These are phyloP conservation scores for Irpex rosettiformis DNA, from an alignment of 1,284 basidiomycete genomes.

Conservation along the genomic window DNA sequence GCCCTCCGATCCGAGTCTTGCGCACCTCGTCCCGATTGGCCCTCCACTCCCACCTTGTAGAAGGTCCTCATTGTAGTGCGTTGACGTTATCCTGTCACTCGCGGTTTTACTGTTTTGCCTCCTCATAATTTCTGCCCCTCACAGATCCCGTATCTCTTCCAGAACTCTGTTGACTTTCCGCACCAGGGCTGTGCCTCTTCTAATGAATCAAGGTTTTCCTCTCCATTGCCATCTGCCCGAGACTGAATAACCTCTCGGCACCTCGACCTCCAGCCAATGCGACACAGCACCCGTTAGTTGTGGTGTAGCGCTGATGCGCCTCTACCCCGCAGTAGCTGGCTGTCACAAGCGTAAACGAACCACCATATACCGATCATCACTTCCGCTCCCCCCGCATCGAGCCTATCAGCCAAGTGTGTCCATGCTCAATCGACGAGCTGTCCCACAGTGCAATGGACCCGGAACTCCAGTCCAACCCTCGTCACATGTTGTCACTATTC, in stretches of 20 bases:
- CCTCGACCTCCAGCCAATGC: not conserved
- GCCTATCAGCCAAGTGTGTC: not conserved
- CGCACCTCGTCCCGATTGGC: conserved; percentile 27
- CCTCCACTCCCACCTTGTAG: conserved; percentile 9
- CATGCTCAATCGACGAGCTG: conserved; percentile 5
- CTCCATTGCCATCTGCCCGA: not conserved
- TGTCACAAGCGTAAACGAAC: not conserved
- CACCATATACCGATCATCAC: not conserved
- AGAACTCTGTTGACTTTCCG: conserved; percentile 4
- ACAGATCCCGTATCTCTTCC: conserved; percentile 6
- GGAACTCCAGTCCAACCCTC: not conserved
- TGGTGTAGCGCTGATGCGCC: not conserved
- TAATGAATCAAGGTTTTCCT: conserved; percentile 6
- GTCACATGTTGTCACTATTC: conserved; percentile 13
- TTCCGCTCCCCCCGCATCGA: not conserved
- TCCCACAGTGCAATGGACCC: conserved; percentile 4
- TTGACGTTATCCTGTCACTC: conserved; percentile 20
- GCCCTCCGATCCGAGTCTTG: conserved; percentile 28
- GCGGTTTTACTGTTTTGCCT: conserved; percentile 1
- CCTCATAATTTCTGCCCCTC: not conserved
- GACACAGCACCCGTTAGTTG: not conserved
- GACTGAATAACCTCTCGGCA: not conserved
- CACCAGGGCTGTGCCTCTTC: conserved; percentile 1
- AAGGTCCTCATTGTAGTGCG: conserved; percentile 7
- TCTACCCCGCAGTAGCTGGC: not conserved